Conservation (phyloP, 768 basidiomycete species). For the Xanthoconium purpureum region DNA sequence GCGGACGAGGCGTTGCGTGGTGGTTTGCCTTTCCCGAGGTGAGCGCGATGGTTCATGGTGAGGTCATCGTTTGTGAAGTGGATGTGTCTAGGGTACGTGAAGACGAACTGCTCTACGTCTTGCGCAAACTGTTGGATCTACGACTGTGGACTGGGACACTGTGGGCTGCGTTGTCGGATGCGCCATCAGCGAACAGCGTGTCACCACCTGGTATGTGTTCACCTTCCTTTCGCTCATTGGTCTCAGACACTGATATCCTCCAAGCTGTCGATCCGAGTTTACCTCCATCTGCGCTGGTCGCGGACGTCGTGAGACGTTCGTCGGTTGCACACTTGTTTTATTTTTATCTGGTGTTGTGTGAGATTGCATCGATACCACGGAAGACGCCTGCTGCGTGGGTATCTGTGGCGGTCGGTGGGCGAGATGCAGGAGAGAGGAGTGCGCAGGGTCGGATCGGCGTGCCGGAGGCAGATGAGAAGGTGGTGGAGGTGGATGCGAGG, state of each 20-base stretch:
- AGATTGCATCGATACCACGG: conserved; percentile 71
- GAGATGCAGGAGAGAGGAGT: conserved; percentile 10
- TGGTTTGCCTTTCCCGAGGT: conserved; percentile 85
- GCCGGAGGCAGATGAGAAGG: conserved; percentile 18
- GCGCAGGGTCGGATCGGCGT: conserved; percentile 22
- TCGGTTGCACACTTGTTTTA: conserved; percentile 83
- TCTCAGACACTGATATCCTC: background rate
- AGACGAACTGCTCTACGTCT: conserved; percentile 83
- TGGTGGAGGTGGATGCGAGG: conserved; percentile 61
- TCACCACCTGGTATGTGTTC: conserved; percentile 56
- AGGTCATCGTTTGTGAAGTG: background rate
- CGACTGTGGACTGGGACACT: conserved; percentile 73
- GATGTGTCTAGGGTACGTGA: conserved; percentile 61
- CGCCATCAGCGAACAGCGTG: conserved; percentile 52
- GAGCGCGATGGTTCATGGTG: conserved; percentile 1
- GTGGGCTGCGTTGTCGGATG: conserved; percentile 71
- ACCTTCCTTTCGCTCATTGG: background rate
- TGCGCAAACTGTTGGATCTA: conserved; percentile 71
- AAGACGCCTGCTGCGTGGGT: conserved; percentile 71
- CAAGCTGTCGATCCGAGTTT: conserved; percentile 42
- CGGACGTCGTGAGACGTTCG: conserved; percentile 73
- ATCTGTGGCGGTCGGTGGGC: conserved; percentile 12
- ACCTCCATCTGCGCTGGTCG: conserved; percentile 53
- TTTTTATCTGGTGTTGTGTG: conserved; percentile 75
- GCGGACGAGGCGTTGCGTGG: conserved; percentile 87